Conservation (phyloP, 352 stramenopile genomes). For the Phytophthora macrochlamydospora region DNA sequence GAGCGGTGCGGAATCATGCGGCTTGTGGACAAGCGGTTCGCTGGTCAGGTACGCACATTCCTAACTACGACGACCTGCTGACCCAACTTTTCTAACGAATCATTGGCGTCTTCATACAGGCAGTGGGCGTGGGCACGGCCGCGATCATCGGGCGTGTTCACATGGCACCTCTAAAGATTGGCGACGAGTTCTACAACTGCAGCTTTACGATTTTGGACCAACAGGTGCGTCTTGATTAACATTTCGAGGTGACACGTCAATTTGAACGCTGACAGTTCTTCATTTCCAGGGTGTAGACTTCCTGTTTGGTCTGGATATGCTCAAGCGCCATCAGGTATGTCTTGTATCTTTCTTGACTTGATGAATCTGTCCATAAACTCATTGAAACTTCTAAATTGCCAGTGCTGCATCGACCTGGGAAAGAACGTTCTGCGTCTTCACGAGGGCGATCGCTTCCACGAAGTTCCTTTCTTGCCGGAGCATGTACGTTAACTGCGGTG, state of each 20-base stretch:
- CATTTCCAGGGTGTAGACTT: slow-evolving; percentile 93
- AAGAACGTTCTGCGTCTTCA: slow-evolving; percentile 90
- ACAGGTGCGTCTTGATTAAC: slow-evolving; percentile 33
- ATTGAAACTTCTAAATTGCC: background rate
- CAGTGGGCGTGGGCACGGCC: slow-evolving; percentile 95
- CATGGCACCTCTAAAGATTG: slow-evolving; percentile 92
- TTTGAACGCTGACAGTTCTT: background rate
- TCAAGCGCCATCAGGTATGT: slow-evolving; percentile 94
- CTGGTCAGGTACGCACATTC: slow-evolving; percentile 70
- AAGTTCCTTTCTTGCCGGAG: slow-evolving; percentile 88
- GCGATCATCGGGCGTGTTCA: slow-evolving; percentile 97
- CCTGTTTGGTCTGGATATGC: slow-evolving; percentile 98
- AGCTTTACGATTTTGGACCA: slow-evolving; percentile 95
- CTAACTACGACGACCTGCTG: background rate
- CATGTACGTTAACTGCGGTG: slow-evolving; percentile 48
- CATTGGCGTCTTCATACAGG: slow-evolving; percentile 36
- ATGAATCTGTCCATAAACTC: too few species aligned
- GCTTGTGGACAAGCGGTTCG: slow-evolving; percentile 88
- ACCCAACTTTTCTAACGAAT: slow-evolving; percentile 31
- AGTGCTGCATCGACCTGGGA: slow-evolving; percentile 96
- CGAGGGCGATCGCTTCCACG: slow-evolving; percentile 65
- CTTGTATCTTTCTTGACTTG: background rate
- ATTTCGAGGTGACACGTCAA: background rate
- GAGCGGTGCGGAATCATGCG: slow-evolving; percentile 92
- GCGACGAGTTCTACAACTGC: slow-evolving; percentile 91